These are phyloP conservation scores for Biscutella laevigata DNA, from an alignment of 441 rosid species.

Conservation along the genomic window DNA sequence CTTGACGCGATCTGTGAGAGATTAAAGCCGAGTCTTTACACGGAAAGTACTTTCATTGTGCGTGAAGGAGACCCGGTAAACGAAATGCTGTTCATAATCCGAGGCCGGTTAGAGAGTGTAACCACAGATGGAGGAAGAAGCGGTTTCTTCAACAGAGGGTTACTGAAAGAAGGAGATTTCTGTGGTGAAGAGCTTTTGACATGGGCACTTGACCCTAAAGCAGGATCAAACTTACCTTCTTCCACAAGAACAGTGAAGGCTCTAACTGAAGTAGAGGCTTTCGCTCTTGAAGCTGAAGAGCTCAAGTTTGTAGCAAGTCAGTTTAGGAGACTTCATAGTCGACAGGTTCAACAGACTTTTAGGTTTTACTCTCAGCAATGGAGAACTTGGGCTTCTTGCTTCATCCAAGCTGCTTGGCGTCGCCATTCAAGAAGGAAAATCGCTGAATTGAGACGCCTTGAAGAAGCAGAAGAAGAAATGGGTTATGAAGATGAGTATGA, in stretches of 20 bases:
- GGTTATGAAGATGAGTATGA: constrained; percentile 18
- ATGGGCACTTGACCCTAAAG: constrained; percentile 30
- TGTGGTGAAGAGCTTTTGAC: too few relatives aligned
- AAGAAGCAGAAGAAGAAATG: constrained; percentile 45
- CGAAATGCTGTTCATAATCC: constrained; percentile 85
- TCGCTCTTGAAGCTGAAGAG: constrained; percentile 83
- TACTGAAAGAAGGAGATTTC: constrained; percentile 63
- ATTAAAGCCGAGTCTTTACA: constrained; percentile 75
- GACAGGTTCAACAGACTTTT: constrained; percentile 86
- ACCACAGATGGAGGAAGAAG: constrained; percentile 94
- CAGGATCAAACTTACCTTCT: constrained; percentile 26
- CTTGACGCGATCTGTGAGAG: constrained; percentile 89
- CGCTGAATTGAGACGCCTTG: constrained; percentile 46
- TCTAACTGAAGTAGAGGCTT: constrained; percentile 77
- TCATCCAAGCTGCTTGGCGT: constrained; percentile 81
- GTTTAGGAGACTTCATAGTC: constrained; percentile 79
- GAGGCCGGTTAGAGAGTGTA: constrained; percentile 80
- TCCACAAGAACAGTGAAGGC: constrained; percentile 60
- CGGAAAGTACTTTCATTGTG: constrained; percentile 64
- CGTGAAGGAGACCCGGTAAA: constrained; percentile 96
- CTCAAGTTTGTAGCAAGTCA: constrained; percentile 81
- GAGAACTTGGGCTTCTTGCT: constrained; percentile 89
- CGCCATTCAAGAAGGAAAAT: constrained; percentile 55
- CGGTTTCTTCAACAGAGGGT: constrained; percentile 79
- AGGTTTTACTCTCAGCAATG: constrained; percentile 91